Evolutionary conservation across 768 basidiomycete species (phyloP).

Genomic region (Candolleomyces aberdarensis): DNA sequence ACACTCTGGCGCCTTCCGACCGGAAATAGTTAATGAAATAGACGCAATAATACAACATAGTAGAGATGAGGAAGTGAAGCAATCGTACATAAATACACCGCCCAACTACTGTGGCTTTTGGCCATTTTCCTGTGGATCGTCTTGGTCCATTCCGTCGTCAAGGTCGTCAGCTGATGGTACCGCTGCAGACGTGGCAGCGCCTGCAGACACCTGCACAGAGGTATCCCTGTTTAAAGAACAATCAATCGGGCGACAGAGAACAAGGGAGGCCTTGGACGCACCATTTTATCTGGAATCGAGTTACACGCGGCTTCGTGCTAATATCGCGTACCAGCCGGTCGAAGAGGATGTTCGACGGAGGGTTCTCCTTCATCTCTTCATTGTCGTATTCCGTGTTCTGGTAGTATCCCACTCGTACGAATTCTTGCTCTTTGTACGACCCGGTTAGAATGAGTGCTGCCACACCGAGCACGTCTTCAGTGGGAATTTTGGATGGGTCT

Average conservation of each 20-base stretch:
- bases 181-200: conserved; percentile 68
- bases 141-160: conserved; percentile 35
- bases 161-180: conserved; percentile 73
- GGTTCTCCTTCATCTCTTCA: conserved; percentile 81
- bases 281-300: conserved; percentile 90
- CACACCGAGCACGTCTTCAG: conserved; percentile 91
- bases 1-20: too few species aligned
- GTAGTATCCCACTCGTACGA: conserved; percentile 99
- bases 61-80: neutral
- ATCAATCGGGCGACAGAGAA: conserved; percentile 1
- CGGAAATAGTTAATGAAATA: neutral
- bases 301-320: conserved; percentile 89
- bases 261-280: conserved; percentile 28
- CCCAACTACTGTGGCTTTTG: conserved; percentile 3
- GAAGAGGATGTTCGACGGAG: conserved; percentile 67
- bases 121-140: conserved; percentile 12
- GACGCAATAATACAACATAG: conserved; percentile 2
- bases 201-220: conserved; percentile 45
- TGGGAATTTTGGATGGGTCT: conserved; percentile 77
- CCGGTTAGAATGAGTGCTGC: conserved; percentile 97
- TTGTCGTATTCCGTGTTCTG: conserved; percentile 99
- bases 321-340: conserved; percentile 84
- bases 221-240: conserved; percentile 52
- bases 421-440: conserved; percentile 95
- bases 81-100: neutral